A percentile compares a stretch with the other conserved stretches of the same genome.
These are phyloP conservation scores for Trichaptum fuscoviolaceum DNA, from an alignment of 768 basidiomycete genomes.

Conservation along the genomic window DNA sequence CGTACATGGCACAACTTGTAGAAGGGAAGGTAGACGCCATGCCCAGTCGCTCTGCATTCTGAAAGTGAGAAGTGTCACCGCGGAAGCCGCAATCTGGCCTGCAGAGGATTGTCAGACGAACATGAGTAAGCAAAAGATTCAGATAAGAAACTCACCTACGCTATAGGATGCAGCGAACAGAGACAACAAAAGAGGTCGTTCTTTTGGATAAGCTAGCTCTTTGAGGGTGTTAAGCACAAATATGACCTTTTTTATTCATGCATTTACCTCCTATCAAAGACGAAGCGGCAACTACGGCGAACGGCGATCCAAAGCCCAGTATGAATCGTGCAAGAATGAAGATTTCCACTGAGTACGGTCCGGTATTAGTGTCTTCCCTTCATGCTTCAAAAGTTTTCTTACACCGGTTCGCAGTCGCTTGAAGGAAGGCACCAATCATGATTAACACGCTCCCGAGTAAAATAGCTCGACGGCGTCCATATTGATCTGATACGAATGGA, in stretches of 20 bases:
- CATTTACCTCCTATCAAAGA: conserved; percentile 51
- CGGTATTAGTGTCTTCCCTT: no score
- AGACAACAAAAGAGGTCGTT: conserved; percentile 60
- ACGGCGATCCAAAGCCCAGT: conserved; percentile 54
- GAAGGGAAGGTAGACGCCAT: conserved; percentile 65
- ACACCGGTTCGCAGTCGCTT: conserved; percentile 17
- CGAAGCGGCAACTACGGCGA: conserved; percentile 60
- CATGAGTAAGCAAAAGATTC: neutral
- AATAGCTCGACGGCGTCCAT: conserved; percentile 48
- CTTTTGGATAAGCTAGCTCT: conserved; percentile 67
- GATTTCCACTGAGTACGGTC: conserved; percentile 37
- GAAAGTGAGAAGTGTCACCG: conserved; percentile 61
- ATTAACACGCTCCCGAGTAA: conserved; percentile 46
- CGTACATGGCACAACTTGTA: conserved; percentile 49
- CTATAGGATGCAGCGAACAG: conserved; percentile 63
- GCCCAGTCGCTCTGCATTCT: conserved; percentile 52
- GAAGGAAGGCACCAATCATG: conserved; percentile 40
- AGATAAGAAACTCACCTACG: conserved; percentile 30
- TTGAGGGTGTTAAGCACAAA: conserved; percentile 8
- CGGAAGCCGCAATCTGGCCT: conserved; percentile 56
- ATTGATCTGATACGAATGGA: conserved; percentile 42
- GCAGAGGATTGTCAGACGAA: conserved; percentile 12
- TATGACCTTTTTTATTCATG: neutral
- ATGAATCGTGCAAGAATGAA: conserved; percentile 53
- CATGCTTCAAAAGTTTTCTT: neutral